Percentiles rank a stretch among this genome's conserved stretches.
Evolutionary conservation across 2,329 filamentous ascomycete species (phyloP).

Genomic region (Pestalotiopsis sp.): DNA sequence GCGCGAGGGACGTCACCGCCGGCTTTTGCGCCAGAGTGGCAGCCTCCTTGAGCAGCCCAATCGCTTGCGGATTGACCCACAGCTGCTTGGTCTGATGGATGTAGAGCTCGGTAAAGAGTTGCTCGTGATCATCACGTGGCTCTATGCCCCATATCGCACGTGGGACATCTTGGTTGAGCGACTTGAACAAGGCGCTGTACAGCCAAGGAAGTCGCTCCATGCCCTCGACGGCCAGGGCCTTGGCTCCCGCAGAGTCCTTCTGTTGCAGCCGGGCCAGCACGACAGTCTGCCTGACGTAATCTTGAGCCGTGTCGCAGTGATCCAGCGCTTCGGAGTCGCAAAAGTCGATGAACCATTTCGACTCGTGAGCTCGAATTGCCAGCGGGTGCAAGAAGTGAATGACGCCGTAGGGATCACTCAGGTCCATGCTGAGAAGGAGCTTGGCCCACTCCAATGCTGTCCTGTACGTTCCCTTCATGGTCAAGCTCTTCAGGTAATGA

Average conservation of each 20-base stretch:
- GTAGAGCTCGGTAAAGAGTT: constrained; percentile 76
- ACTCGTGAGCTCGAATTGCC: constrained; percentile 79
- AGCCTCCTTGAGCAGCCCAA: constrained; percentile 69
- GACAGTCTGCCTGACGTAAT: constrained; percentile 76
- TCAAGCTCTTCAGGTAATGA: constrained; percentile 83
- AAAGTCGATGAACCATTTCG: constrained; percentile 75
- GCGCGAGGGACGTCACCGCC: constrained; percentile 39
- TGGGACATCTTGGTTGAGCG: constrained; percentile 77
- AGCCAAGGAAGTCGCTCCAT: constrained; percentile 83
- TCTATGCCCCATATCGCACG: constrained; percentile 81
- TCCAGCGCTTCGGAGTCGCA: constrained; percentile 51
- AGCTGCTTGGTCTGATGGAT: constrained; percentile 76
- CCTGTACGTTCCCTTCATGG: constrained; percentile 89
- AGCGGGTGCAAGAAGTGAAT: constrained; percentile 81
- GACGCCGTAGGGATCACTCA: constrained; percentile 81
- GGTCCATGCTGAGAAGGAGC: constrained; percentile 75
- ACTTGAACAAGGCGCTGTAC: constrained; percentile 77
- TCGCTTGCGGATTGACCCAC: constrained; percentile 80
- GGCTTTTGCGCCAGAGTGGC: constrained; percentile 57
- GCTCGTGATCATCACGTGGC: constrained; percentile 65
- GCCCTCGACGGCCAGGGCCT: constrained; percentile 65
- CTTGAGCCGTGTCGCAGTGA: constrained; percentile 36
- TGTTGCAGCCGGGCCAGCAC: constrained; percentile 76
- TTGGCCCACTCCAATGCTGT: constrained; percentile 95
- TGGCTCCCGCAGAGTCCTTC: constrained; percentile 66